Percentiles rank a stretch among this genome's conserved stretches.
Evolutionary conservation across 2,329 filamentous ascomycete genomes (phyloP).

Genomic region (Paecilomyces variotii): DNA sequence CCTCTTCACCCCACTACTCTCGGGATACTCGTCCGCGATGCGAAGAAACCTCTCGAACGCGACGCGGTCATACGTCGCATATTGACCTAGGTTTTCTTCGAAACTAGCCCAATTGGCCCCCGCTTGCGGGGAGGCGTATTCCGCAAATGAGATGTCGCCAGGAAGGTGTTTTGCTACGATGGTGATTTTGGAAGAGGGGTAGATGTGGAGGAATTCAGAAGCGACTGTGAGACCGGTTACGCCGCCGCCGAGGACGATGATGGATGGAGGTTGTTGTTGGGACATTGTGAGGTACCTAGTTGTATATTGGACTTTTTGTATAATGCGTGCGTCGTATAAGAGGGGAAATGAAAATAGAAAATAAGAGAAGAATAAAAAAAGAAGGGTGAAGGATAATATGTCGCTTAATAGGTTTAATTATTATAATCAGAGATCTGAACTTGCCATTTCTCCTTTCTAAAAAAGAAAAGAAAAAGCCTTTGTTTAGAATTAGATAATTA

Average conservation of each 20-base stretch:
- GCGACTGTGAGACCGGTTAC: constrained; percentile 1
- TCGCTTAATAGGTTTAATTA: too few species aligned
- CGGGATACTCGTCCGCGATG: neutral
- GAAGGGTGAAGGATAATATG: too few species aligned
- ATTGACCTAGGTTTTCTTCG: neutral
- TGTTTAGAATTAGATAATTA: too few species aligned
- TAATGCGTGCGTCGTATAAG: neutral
- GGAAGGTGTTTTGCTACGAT: constrained; percentile 9
- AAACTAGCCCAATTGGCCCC: constrained; percentile 2
- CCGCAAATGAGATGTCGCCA: neutral
- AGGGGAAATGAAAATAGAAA: neutral
- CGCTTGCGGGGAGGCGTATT: constrained; percentile 1
- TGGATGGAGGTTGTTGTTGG: neutral
- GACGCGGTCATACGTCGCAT: constrained; percentile 1
- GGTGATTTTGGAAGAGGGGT: constrained; percentile 13
- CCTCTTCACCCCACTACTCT: constrained; percentile 2
- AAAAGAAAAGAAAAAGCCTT: too few species aligned
- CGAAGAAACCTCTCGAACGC: constrained; percentile 1
- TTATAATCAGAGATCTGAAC: too few species aligned
- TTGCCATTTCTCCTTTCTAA: too few species aligned
- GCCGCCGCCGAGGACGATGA: neutral
- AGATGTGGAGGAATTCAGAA: constrained; percentile 11
- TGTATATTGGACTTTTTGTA: neutral
- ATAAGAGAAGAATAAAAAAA: too few species aligned
- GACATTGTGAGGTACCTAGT: neutral